phyloP scores from a whole-genome alignment of 208 protist species.

The Wallacemonas sp. region DNA sequence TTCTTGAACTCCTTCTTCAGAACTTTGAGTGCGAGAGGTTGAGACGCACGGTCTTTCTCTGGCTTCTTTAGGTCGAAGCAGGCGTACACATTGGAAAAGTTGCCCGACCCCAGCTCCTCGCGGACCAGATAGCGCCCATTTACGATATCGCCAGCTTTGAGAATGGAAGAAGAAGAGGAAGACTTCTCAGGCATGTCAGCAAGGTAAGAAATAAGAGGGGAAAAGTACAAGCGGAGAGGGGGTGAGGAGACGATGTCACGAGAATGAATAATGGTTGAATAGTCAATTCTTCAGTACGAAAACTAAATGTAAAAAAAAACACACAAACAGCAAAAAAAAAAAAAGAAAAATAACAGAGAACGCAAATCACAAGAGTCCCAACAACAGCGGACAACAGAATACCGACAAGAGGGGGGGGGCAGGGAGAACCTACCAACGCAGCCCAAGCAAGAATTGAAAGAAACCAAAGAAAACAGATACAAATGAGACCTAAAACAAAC shows the following conservation, averaged over 20 bases:
- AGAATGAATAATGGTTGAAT: too few species aligned
- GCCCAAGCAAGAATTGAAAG: too few species aligned
- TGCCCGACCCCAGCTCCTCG: constrained; percentile 66
- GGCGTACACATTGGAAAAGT: constrained; percentile 86
- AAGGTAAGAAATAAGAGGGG: neutral
- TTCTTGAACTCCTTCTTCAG: constrained; percentile 79
- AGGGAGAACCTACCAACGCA: too few species aligned
- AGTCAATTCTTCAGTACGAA: too few species aligned
- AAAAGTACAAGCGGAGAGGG: neutral
- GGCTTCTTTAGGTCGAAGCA: constrained; percentile 34
- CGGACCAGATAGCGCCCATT: constrained; percentile 63
- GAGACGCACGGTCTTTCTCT: constrained; percentile 13
- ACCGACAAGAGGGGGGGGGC: too few species aligned
- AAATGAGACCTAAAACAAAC: too few species aligned
- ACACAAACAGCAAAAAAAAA: neutral
- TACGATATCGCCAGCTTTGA: constrained; percentile 58
- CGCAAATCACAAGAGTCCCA: neutral
- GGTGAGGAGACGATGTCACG: neutral
- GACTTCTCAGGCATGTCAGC: neutral
- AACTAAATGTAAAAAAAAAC: constrained; percentile 1
- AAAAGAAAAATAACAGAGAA: constrained; percentile 1
- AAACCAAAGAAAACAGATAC: too few species aligned
- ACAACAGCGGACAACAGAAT: too few species aligned
- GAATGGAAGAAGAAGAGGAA: constrained; percentile 7
- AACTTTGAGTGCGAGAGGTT: constrained; percentile 75